Percentiles rank a stretch among this genome's conserved stretches.
Evolutionary conservation across 2,329 filamentous ascomycete genomes (phyloP).

Genomic region (Botrytis galanthina): DNA sequence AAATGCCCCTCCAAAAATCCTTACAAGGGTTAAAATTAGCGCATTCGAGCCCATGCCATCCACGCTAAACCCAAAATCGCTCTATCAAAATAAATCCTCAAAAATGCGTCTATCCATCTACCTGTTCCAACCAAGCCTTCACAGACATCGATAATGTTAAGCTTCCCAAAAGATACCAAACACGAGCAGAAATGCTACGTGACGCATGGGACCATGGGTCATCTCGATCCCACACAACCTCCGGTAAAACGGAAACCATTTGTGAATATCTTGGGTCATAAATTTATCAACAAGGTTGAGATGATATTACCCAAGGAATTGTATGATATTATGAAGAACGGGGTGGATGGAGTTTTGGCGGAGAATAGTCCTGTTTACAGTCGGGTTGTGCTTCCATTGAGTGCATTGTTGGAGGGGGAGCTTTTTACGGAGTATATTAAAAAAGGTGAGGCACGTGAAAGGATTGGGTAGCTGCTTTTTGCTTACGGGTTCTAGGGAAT

Average conservation of each 20-base stretch:
- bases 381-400: conserved; percentile 69
- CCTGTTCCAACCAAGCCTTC: neutral
- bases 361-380: conserved; percentile 54
- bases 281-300: conserved; percentile 69
- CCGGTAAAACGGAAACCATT: conserved; percentile 77
- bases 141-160: conserved; percentile 39
- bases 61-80: conserved; percentile 12
- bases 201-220: conserved; percentile 64
- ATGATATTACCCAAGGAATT: conserved; percentile 68
- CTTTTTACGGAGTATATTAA: conserved; percentile 89
- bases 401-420: conserved; percentile 66
- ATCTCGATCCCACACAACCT: conserved; percentile 68
- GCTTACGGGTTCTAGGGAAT: conserved; percentile 54
- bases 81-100: conserved; percentile 18
- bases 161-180: conserved; percentile 41
- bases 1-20: conserved; percentile 16
- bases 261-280: conserved; percentile 60
- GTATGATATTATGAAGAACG: conserved; percentile 51
- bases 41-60: neutral
- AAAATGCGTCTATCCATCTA: neutral
- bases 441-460: conserved; percentile 36
- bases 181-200: conserved; percentile 67
- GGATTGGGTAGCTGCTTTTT: neutral
- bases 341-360: conserved; percentile 46
- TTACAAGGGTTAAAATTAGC: conserved; percentile 14